Evolutionary conservation across 768 basidiomycete genomes (phyloP), one percentile per base, ranked within the genome.

Genomic region (Imleria badia): DNA sequence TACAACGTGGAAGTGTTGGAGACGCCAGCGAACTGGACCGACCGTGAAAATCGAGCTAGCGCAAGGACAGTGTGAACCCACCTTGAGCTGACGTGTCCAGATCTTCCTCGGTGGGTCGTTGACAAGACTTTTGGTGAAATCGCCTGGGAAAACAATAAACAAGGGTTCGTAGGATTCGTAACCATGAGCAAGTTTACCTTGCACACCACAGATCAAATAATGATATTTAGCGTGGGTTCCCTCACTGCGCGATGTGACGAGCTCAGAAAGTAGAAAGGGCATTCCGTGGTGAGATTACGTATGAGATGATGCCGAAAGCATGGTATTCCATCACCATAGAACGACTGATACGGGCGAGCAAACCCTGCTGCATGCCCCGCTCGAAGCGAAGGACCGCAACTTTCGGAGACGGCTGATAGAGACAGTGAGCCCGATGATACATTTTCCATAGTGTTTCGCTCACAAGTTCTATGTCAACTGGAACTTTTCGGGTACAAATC

Each of bases 21-120:
- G 34, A 90, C 86, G 59, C 86, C 88, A 10, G 89, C 87, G 63
- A 89, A 81, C 86, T 89, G 58, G n/a, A 34, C 17, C 30, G 42
- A 36, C 5, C 8, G 31, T 65, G 51, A 59, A 55, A 53, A 58
- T 26, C 19, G 31, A 8, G 15, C 20, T 20, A 40, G 14, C 10
- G 23, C 34, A 51, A 73, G 9, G 29, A 10, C 30, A 7, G 31
- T 31, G 20, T 19, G 4, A 42, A 39, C 55, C 34, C 59, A 85
- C 87, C 84, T 91, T 91, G 30, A 91, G 73, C 70, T 91, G 80
- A 46, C 89, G 84, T 13, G 89, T 91, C 89, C 89, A 91, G 38
- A 91, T 70, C 29, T 77, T 80, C 62, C 76, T 82, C 22, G 88
- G 88, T 39, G 86, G 86, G 63, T 87, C 75, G 54, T 79, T 75